Percentiles rank a stretch among this genome's conserved stretches.
phyloP scores from a whole-genome alignment of 2,329 filamentous ascomycete species.

The Alternaria atra region DNA sequence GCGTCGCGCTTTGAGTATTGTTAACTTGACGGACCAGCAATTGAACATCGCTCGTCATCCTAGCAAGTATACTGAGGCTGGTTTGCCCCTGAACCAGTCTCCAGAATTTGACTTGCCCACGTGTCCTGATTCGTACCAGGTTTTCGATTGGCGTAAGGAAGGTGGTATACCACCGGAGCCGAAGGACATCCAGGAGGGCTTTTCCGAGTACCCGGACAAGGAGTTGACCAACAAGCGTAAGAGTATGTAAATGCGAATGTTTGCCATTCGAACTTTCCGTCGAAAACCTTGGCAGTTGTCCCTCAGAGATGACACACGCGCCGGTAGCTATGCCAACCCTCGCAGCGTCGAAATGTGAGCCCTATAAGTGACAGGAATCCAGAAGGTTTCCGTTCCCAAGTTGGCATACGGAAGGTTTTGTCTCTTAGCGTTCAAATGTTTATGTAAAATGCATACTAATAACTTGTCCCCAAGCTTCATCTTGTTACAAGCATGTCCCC shows the following conservation, averaged over 20 bases:
- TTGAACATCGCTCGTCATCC: slow-evolving; percentile 7
- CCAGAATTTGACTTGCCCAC: not conserved
- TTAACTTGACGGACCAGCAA: slow-evolving; percentile 6
- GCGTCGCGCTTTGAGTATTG: slow-evolving; percentile 3
- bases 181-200: not conserved
- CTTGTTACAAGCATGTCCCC: not conserved
- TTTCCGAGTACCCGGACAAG: not conserved
- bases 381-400: not conserved
- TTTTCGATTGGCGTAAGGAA: slow-evolving; percentile 6
- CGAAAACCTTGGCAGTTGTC: not conserved
- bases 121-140: slow-evolving; percentile 1
- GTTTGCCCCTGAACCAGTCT: not conserved
- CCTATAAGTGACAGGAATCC: not conserved
- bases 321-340: not conserved
- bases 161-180: not conserved
- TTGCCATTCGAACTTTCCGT: not conserved
- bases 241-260: not conserved
- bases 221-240: not conserved
- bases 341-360: not conserved
- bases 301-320: not conserved
- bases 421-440: not conserved
- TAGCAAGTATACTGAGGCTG: not conserved
- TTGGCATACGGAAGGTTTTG: not conserved
- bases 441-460: not conserved
- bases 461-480: not conserved